Conservation (phyloP, 257 asterid species). For the Jacaranda mimosifolia region DNA sequence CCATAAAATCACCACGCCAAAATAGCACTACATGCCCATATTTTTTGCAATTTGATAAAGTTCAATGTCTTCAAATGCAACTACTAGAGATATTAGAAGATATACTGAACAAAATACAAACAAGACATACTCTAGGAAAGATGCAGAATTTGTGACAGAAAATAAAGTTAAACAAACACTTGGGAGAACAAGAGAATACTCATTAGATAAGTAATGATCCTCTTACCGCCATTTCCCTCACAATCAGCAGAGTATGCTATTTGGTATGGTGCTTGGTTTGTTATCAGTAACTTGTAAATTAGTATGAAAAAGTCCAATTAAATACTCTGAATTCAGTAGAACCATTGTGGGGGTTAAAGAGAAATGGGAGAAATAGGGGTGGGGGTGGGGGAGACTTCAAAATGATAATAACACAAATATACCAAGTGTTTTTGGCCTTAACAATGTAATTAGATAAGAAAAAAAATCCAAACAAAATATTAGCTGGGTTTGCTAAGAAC, state of each 20-base stretch:
- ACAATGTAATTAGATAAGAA: background rate
- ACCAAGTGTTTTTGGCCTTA: background rate
- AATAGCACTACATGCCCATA: conserved; percentile 2
- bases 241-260: conserved; percentile 63
- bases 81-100: background rate
- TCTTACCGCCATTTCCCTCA: conserved; percentile 68
- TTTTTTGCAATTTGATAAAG: background rate
- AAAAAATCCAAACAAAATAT: background rate
- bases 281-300: conserved; percentile 49
- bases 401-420: background rate
- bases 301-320: conserved; percentile 12
- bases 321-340: background rate
- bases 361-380: background rate
- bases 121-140: background rate
- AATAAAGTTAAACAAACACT: background rate
- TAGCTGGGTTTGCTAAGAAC: background rate
- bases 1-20: background rate
- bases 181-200: background rate
- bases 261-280: conserved; percentile 38
- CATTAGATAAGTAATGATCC: background rate
- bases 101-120: background rate
- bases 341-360: background rate
- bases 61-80: background rate
- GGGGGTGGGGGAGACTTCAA: background rate
- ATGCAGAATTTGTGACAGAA: background rate